These are phyloP conservation scores for Didymella arachidicola DNA, from an alignment of 2,329 filamentous ascomycete species.

Conservation along the genomic window DNA sequence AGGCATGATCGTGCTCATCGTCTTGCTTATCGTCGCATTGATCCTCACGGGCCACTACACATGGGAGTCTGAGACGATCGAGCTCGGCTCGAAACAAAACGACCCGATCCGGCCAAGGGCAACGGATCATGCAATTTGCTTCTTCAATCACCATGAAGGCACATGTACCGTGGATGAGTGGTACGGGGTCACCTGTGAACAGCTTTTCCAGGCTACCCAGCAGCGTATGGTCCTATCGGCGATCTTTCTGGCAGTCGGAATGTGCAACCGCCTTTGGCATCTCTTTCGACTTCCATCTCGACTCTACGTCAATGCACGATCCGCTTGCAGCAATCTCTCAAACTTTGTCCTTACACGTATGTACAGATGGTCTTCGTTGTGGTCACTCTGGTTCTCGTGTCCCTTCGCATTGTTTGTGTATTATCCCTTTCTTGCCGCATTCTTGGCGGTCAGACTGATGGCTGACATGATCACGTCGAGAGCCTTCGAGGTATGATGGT, in stretches of 20 bases:
- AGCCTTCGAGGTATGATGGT: conserved; percentile 23
- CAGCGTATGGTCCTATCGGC: conserved; percentile 17
- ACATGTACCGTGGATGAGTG: not conserved
- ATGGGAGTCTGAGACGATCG: conserved; percentile 7
- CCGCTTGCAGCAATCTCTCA: not conserved
- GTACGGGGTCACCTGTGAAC: not conserved
- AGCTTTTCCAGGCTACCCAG: conserved; percentile 3
- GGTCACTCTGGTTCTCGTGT: not conserved
- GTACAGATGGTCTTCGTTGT: not conserved
- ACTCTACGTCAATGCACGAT: conserved; percentile 6
- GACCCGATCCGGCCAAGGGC: conserved; percentile 4
- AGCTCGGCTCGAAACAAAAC: not conserved
- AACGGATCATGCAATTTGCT: conserved; percentile 6
- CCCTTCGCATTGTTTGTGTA: conserved; percentile 8
- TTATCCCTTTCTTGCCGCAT: conserved; percentile 3
- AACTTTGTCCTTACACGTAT: not conserved
- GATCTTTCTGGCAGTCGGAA: conserved; percentile 5
- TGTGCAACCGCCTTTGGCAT: conserved; percentile 18
- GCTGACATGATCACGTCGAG: conserved; percentile 16
- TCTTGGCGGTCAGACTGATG: conserved; percentile 7
- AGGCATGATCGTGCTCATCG: conserved; percentile 14
- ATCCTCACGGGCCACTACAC: conserved; percentile 18
- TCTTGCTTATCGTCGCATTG: conserved; percentile 18
- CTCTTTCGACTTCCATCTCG: conserved; percentile 3
- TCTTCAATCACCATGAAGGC: conserved; percentile 7